Evolutionary conservation across 257 asterid genomes (phyloP).

Genomic region (Sherardia arvensis): DNA sequence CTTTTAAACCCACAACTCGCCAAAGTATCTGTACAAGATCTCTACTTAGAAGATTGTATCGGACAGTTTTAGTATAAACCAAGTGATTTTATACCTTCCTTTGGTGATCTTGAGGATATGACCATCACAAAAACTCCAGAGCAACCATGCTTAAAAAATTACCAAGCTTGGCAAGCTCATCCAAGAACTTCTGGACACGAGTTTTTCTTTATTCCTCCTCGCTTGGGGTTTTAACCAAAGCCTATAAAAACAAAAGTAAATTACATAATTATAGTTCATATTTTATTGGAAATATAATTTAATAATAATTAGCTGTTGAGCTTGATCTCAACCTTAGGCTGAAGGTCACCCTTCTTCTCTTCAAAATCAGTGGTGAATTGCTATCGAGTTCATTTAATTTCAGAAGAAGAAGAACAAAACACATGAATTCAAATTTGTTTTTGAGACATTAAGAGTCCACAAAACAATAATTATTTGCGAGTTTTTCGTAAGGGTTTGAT

Average conservation of each 20-base stretch:
- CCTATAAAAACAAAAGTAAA: slow-evolving; percentile 14
- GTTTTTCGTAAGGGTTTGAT: slow-evolving; percentile 56
- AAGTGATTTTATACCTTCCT: slow-evolving; percentile 28
- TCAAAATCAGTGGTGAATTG: slow-evolving; percentile 33
- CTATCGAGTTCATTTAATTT: slow-evolving; percentile 37
- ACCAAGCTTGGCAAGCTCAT: too few relatives aligned
- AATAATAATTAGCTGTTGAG: too few relatives aligned
- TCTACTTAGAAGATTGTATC: background rate
- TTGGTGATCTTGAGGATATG: slow-evolving; percentile 84
- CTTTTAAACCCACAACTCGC: slow-evolving; percentile 87
- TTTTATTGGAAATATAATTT: too few relatives aligned
- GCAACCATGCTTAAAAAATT: slow-evolving; percentile 78
- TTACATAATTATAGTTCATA: too few relatives aligned
- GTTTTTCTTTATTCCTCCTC: slow-evolving; percentile 55
- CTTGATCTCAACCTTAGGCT: slow-evolving; percentile 75
- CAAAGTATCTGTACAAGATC: slow-evolving; percentile 42
- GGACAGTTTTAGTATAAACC: background rate
- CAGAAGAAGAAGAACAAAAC: too few relatives aligned
- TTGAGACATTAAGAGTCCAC: too few relatives aligned
- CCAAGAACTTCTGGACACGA: slow-evolving; percentile 59
- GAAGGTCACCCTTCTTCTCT: slow-evolving; percentile 63
- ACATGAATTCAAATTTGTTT: too few relatives aligned
- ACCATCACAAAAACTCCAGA: slow-evolving; percentile 87
- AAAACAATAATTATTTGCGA: too few relatives aligned
- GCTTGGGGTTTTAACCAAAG: slow-evolving; percentile 59